These are phyloP conservation scores for Termitomyces sp. DNA, from an alignment of 768 basidiomycete species.

Conservation along the genomic window DNA sequence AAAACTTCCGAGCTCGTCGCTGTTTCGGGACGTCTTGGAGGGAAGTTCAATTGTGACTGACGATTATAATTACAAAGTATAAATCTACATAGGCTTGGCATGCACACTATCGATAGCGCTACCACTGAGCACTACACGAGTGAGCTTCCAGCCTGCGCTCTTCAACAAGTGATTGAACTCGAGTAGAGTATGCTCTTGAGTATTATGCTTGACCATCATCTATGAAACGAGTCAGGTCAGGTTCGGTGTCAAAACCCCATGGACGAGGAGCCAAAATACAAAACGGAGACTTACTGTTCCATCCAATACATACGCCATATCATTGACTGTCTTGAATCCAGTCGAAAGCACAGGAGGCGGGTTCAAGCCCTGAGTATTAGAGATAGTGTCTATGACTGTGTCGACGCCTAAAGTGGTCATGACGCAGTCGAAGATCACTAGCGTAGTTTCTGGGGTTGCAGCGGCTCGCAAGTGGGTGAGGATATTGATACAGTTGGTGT, in stretches of 20 bases:
- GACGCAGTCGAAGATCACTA: slow-evolving; percentile 37
- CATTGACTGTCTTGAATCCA: slow-evolving; percentile 6
- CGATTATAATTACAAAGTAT: not conserved
- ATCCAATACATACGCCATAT: slow-evolving; percentile 6
- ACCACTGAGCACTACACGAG: slow-evolving; percentile 4
- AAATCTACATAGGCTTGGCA: slow-evolving; percentile 3
- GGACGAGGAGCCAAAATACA: not conserved
- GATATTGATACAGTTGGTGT: slow-evolving; percentile 31
- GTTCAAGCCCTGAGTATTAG: slow-evolving; percentile 1
- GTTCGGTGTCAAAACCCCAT: not conserved
- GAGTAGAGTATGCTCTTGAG: slow-evolving; percentile 14
- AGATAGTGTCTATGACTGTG: slow-evolving; percentile 8
- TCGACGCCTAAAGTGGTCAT: slow-evolving; percentile 30
- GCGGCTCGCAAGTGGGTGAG: slow-evolving; percentile 30
- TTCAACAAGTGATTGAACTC: slow-evolving; percentile 7
- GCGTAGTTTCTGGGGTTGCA: slow-evolving; percentile 27
- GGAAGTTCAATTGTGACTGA: not conserved
- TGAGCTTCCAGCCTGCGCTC: slow-evolving; percentile 7
- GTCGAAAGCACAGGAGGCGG: slow-evolving; percentile 2
- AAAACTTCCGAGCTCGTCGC: not conserved
- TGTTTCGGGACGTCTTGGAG: no score
- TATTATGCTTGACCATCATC: slow-evolving; percentile 11
- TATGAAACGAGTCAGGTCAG: not conserved
- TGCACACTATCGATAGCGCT: slow-evolving; percentile 8
- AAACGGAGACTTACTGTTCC: not conserved